Evolutionary conservation across 768 basidiomycete genomes (phyloP).

Genomic region (Rhodotorula sphaerocarpa): DNA sequence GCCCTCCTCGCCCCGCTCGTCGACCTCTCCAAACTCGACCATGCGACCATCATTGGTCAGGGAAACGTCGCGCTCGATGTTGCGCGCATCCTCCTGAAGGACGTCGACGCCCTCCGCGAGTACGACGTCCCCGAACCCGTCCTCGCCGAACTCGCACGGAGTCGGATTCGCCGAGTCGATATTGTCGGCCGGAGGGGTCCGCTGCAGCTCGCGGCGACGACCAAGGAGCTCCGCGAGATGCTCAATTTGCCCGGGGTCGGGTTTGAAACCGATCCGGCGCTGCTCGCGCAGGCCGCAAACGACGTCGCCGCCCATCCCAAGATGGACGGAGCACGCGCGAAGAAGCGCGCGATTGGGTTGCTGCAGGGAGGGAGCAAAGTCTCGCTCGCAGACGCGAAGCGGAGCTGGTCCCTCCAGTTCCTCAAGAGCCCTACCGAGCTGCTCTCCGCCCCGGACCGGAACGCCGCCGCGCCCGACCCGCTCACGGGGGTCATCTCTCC

Average conservation of each 20-base stretch:
- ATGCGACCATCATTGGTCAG: slow-evolving; percentile 81
- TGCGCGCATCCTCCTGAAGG: slow-evolving; percentile 76
- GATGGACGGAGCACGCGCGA: slow-evolving; percentile 42
- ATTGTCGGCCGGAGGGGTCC: slow-evolving; percentile 82
- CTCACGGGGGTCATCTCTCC: not conserved
- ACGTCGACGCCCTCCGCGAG: slow-evolving; percentile 53
- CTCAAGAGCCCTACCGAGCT: slow-evolving; percentile 59
- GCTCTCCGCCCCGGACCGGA: slow-evolving; percentile 5
- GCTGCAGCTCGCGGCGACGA: slow-evolving; percentile 78
- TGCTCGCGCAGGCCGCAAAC: slow-evolving; percentile 39
- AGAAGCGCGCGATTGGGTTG: slow-evolving; percentile 44
- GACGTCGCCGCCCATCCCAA: slow-evolving; percentile 30
- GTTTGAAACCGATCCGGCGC: slow-evolving; percentile 47
- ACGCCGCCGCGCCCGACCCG: not conserved
- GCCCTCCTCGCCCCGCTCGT: slow-evolving; percentile 51
- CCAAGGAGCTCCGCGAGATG: slow-evolving; percentile 87
- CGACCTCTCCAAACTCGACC: slow-evolving; percentile 51
- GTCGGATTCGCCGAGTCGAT: slow-evolving; percentile 63
- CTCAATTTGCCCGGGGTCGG: slow-evolving; percentile 56
- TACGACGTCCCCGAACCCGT: slow-evolving; percentile 75
- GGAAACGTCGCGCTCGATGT: slow-evolving; percentile 92
- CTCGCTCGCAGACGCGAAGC: slow-evolving; percentile 56
- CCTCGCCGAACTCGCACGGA: slow-evolving; percentile 57
- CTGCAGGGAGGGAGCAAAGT: slow-evolving; percentile 42
- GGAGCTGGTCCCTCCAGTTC: slow-evolving; percentile 75